Evolutionary conservation across 768 basidiomycete genomes (phyloP).

Genomic region (Lactifluus volemus): DNA sequence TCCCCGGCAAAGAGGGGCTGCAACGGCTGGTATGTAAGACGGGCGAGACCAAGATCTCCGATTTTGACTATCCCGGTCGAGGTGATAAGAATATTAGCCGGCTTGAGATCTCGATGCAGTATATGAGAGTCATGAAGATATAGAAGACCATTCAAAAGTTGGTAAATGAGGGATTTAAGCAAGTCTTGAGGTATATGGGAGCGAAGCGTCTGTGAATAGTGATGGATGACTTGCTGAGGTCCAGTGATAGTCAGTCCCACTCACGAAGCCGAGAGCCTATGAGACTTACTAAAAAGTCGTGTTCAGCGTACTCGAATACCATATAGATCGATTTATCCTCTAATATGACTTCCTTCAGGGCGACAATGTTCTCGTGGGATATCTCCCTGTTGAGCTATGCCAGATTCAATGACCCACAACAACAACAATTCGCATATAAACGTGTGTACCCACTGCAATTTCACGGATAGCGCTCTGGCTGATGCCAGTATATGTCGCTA

Average conservation of each 20-base stretch:
- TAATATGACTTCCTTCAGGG: conserved; percentile 88
- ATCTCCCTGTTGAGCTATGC: conserved; percentile 81
- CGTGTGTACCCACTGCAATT: conserved; percentile 65
- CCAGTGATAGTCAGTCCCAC: not conserved
- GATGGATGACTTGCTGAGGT: conserved; percentile 92
- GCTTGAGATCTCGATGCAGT: conserved; percentile 95
- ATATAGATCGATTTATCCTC: conserved; percentile 99
- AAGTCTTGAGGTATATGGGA: conserved; percentile 63
- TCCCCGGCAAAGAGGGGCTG: conserved; percentile 90
- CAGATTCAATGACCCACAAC: conserved; percentile 14
- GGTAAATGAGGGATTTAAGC: conserved; percentile 89
- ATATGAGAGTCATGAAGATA: conserved; percentile 95
- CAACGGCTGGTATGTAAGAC: conserved; percentile 84
- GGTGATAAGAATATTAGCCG: conserved; percentile 96
- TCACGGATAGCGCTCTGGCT: conserved; percentile 97
- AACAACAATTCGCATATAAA: not conserved
- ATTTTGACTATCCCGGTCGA: conserved; percentile 88
- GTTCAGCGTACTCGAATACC: conserved; percentile 99
- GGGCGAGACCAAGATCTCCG: conserved; percentile 93
- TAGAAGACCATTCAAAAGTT: conserved; percentile 87
- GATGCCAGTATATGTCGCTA: conserved; percentile 91
- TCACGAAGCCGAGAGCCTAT: not conserved
- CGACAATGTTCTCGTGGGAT: conserved; percentile 82
- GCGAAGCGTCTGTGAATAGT: conserved; percentile 88
- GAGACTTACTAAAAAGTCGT: conserved; percentile 82